A percentile compares a stretch with the other conserved stretches of the same genome.
These are phyloP conservation scores for Crithidia fasciculata DNA, from an alignment of 208 protist species.

Conservation along the genomic window DNA sequence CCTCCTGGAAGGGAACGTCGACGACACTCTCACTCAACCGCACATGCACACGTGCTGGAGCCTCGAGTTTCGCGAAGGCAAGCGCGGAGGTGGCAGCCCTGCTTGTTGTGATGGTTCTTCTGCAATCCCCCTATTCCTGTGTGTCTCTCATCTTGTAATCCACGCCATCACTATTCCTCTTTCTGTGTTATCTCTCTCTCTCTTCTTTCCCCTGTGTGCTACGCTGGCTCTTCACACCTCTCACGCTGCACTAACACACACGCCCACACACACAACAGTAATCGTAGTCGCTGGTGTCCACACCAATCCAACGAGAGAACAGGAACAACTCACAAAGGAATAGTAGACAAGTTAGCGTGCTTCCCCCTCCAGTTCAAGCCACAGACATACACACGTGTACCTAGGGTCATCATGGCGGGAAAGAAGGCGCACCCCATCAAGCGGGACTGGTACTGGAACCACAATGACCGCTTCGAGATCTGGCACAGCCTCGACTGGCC, in stretches of 20 bases:
- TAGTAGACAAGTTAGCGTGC: conserved; percentile 24
- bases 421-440: conserved; percentile 89
- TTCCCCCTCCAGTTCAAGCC: background rate
- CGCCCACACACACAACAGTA: background rate
- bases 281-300: conserved; percentile 13
- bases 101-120: too few relatives aligned
- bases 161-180: too few relatives aligned
- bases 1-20: too few relatives aligned
- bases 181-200: background rate
- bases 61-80: too few relatives aligned
- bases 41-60: too few relatives aligned
- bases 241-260: background rate
- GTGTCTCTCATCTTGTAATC: too few relatives aligned
- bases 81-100: too few relatives aligned
- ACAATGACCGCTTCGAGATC: conserved; percentile 89
- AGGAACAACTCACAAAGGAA: conserved; percentile 14
- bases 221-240: background rate
- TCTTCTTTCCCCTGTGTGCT: conserved; percentile 3
- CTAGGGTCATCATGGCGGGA: conserved; percentile 67
- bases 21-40: too few relatives aligned
- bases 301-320: conserved; percentile 3
- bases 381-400: conserved; percentile 5
- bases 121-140: too few relatives aligned
- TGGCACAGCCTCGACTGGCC: conserved; percentile 92
- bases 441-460: conserved; percentile 91